A percentile compares a stretch with the other conserved stretches of the same genome.
phyloP scores from a whole-genome alignment of 495 filamentous ascomycete species.

The Aspergillus homomorphus region DNA sequence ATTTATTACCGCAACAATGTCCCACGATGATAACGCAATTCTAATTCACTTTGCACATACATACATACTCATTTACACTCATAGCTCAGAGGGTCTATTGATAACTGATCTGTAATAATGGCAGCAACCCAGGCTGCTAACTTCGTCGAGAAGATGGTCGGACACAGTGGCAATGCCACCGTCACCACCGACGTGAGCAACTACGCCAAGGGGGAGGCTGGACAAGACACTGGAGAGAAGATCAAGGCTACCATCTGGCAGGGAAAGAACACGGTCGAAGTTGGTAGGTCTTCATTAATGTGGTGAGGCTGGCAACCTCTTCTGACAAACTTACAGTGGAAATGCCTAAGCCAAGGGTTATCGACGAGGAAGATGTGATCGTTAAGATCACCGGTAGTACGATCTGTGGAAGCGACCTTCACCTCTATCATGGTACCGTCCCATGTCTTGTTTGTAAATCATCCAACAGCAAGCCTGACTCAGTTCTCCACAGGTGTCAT shows the following conservation, averaged over 20 bases:
- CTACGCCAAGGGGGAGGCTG: slow-evolving; percentile 8
- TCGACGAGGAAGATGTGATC: slow-evolving; percentile 76
- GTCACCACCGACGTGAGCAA: slow-evolving; percentile 20
- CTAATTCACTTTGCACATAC: background rate
- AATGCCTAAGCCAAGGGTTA: slow-evolving; percentile 63
- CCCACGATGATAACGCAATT: background rate
- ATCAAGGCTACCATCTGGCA: slow-evolving; percentile 32
- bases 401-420: slow-evolving; percentile 84
- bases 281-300: slow-evolving; percentile 24
- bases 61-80: too few relatives aligned
- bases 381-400: slow-evolving; percentile 81
- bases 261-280: slow-evolving; percentile 37
- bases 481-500: slow-evolving; percentile 44
- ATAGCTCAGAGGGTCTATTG: background rate
- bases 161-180: slow-evolving; percentile 45
- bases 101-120: slow-evolving; percentile 30
- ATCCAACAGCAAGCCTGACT: background rate
- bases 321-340: slow-evolving; percentile 42
- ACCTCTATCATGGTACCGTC: slow-evolving; percentile 64
- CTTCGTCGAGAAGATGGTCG: slow-evolving; percentile 57
- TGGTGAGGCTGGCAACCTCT: background rate
- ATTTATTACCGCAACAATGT: background rate
- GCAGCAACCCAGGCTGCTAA: slow-evolving; percentile 60
- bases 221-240: slow-evolving; percentile 11
- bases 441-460: background rate